Percentiles rank a stretch among this genome's conserved stretches.
Conservation (phyloP, 2,329 filamentous ascomycete genomes). For the Phialophora verrucosa region DNA sequence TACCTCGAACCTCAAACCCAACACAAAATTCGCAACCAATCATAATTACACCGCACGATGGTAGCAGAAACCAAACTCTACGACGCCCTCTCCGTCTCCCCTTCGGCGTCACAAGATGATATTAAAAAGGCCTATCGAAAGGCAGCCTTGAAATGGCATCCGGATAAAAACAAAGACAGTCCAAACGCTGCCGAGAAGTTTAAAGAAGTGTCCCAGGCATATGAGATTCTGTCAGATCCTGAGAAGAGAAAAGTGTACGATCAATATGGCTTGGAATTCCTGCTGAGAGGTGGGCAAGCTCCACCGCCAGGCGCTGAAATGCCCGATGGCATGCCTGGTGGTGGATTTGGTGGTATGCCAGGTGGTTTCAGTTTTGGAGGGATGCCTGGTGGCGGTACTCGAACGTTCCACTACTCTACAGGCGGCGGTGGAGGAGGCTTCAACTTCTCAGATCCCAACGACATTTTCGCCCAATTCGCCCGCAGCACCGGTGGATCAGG, state of each 20-base stretch:
- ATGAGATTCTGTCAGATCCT: conserved; percentile 95
- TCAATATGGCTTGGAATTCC: conserved; percentile 89
- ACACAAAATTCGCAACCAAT: conserved; percentile 26
- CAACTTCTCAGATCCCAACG: conserved; percentile 80
- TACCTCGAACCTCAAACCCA: conserved; percentile 38
- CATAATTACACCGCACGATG: conserved; percentile 62
- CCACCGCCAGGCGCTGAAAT: conserved; percentile 64
- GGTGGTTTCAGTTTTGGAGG: conserved; percentile 57
- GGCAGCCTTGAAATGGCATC: conserved; percentile 87
- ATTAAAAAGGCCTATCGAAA: conserved; percentile 97
- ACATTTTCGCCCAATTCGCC: conserved; percentile 85
- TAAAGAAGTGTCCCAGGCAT: conserved; percentile 97
- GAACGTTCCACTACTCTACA: conserved; percentile 59
- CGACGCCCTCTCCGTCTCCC: conserved; percentile 78
- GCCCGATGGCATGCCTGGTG: conserved; percentile 56
- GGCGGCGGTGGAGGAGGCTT: conserved; percentile 68
- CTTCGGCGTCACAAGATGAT: conserved; percentile 84
- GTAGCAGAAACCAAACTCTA: conserved; percentile 96
- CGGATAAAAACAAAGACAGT: conserved; percentile 97
- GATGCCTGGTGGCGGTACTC: conserved; percentile 56
- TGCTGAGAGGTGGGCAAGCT: conserved; percentile 78
- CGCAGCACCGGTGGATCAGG: conserved; percentile 58
- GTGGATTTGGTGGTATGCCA: conserved; percentile 56
- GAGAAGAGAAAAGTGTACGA: conserved; percentile 97
- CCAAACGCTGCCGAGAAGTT: conserved; percentile 87